Evolutionary conservation across 257 asterid genomes (phyloP).

Genomic region (Cynanchum wilfordii): DNA sequence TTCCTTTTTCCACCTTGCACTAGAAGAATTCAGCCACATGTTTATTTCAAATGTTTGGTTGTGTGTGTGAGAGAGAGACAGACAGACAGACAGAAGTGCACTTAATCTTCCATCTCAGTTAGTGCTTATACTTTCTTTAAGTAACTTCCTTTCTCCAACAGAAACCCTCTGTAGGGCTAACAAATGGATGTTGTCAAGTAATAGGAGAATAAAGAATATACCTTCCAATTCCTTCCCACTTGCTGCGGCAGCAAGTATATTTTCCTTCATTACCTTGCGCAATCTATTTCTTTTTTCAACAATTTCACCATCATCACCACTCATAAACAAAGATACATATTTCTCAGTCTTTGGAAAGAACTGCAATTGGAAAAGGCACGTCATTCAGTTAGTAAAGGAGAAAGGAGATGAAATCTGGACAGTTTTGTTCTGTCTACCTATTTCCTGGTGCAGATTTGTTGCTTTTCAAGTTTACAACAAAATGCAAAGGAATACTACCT

Average conservation of each 20-base stretch:
- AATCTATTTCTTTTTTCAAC: slow-evolving; percentile 62
- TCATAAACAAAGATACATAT: slow-evolving; percentile 74
- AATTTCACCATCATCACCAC: slow-evolving; percentile 67
- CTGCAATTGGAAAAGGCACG: slow-evolving; percentile 36
- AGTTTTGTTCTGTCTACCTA: background rate
- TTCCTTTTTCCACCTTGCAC: background rate
- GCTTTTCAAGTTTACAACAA: background rate
- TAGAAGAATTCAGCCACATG: background rate
- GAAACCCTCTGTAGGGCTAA: background rate
- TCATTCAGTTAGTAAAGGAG: background rate
- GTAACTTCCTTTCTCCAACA: background rate
- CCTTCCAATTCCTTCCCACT: slow-evolving; percentile 99
- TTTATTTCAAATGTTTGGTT: background rate
- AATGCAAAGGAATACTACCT: background rate
- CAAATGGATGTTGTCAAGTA: background rate
- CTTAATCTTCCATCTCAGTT: background rate
- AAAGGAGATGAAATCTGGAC: background rate
- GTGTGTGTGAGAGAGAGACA: background rate
- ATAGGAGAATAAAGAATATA: slow-evolving; percentile 18
- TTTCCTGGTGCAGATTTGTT: background rate
- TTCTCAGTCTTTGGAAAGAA: slow-evolving; percentile 94
- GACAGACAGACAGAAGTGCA: background rate
- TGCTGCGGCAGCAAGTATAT: slow-evolving; percentile 80
- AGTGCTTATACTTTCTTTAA: background rate
- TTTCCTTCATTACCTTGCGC: slow-evolving; percentile 75